Percentiles rank a stretch among this genome's conserved stretches.
phyloP scores from a whole-genome alignment of 371 early-diverging fungal genomes.

The Globomyces sp. region DNA sequence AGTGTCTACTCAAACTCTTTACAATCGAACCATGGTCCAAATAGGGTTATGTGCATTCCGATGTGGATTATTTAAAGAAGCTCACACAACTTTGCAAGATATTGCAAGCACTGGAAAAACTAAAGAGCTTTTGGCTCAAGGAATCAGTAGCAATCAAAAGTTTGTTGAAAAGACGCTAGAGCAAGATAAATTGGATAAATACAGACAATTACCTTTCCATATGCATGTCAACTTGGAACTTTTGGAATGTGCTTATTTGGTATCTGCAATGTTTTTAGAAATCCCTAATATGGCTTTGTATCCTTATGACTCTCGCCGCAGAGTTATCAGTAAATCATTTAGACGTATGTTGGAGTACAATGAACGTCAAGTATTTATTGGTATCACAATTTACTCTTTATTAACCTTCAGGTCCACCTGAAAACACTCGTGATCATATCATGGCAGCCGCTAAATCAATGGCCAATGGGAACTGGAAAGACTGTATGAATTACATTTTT shows the following conservation, averaged over 20 bases:
- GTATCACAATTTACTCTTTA: constrained; percentile 24
- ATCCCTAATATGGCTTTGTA: constrained; percentile 93
- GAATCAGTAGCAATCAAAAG: constrained; percentile 68
- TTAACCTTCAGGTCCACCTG: constrained; percentile 69
- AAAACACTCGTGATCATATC: constrained; percentile 96
- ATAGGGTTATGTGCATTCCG: constrained; percentile 97
- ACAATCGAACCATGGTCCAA: constrained; percentile 95
- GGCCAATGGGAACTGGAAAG: constrained; percentile 91
- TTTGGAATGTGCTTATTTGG: constrained; percentile 93
- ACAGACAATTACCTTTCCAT: constrained; percentile 96
- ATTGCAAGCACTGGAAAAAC: constrained; percentile 82
- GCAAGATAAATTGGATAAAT: constrained; percentile 87
- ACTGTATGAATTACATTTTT: constrained; percentile 75
- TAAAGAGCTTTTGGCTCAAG: constrained; percentile 95
- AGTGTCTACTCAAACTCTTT: constrained; percentile 89
- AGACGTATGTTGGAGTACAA: constrained; percentile 91
- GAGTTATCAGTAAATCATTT: constrained; percentile 88
- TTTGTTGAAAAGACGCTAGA: constrained; percentile 73
- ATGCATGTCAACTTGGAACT: constrained; percentile 98
- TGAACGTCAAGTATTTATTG: constrained; percentile 92
- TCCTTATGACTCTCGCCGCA: constrained; percentile 74
- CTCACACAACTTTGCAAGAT: constrained; percentile 84
- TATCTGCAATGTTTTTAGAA: constrained; percentile 94
- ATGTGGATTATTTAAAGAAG: constrained; percentile 84
- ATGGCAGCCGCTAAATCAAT: constrained; percentile 95